phyloP scores from a whole-genome alignment of 768 basidiomycete species.

The Cubamyces sp. region DNA sequence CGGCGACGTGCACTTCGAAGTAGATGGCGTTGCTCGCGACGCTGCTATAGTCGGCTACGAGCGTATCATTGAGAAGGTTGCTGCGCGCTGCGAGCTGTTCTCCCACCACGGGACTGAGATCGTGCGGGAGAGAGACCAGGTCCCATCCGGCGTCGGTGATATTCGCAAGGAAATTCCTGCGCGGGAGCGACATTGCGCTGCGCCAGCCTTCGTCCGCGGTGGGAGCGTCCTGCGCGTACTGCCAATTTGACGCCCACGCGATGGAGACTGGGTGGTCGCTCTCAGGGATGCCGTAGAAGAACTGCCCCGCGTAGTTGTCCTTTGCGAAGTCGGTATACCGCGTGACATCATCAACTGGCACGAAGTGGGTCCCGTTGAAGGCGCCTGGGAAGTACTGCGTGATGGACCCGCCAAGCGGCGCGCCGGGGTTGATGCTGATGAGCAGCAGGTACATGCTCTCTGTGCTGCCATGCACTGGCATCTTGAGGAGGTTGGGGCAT shows the following conservation, averaged over 20 bases:
- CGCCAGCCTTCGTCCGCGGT: slow-evolving; percentile 23
- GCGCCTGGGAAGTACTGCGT: slow-evolving; percentile 21
- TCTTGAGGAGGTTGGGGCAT: slow-evolving; percentile 21
- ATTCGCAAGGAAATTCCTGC: slow-evolving; percentile 16
- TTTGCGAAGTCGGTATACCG: slow-evolving; percentile 21
- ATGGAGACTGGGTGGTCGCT: slow-evolving; percentile 15
- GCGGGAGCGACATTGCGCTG: slow-evolving; percentile 21
- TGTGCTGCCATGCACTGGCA: slow-evolving; percentile 13
- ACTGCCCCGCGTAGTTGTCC: slow-evolving; percentile 25
- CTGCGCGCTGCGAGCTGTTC: slow-evolving; percentile 1
- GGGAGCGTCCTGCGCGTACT: slow-evolving; percentile 16
- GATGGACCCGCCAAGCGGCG: slow-evolving; percentile 22
- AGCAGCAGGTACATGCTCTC: slow-evolving; percentile 16
- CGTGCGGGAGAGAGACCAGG: slow-evolving; percentile 17
- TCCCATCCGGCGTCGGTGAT: slow-evolving; percentile 8
- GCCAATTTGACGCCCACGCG: slow-evolving; percentile 22
- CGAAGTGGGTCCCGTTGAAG: slow-evolving; percentile 23
- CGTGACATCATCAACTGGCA: slow-evolving; percentile 6
- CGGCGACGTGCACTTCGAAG: slow-evolving; percentile 15
- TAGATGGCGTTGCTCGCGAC: slow-evolving; percentile 18
- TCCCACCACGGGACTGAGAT: slow-evolving; percentile 15
- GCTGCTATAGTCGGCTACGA: slow-evolving; percentile 8
- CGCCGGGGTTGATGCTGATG: slow-evolving; percentile 23
- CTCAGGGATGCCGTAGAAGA: slow-evolving; percentile 19
- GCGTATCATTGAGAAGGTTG: slow-evolving; percentile 9